These are phyloP conservation scores for Urochloa ruziziensis DNA, from an alignment of 176 grass and related monocot species.

Conservation along the genomic window DNA sequence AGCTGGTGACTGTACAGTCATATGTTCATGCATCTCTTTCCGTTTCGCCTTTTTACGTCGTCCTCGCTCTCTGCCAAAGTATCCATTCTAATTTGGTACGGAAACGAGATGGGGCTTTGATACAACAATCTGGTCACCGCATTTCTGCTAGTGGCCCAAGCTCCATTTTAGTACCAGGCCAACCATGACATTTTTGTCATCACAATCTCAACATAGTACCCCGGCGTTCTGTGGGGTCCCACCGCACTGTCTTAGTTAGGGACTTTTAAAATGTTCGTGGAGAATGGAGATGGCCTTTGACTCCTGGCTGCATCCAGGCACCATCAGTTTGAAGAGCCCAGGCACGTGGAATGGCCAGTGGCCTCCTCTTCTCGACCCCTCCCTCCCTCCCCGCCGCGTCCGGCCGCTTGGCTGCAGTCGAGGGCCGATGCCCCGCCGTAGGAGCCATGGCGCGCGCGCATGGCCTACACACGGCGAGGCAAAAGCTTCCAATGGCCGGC, in stretches of 20 bases:
- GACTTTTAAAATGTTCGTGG: background rate
- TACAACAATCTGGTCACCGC: background rate
- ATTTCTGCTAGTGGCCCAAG: background rate
- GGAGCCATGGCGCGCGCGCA: background rate
- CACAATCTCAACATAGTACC: background rate
- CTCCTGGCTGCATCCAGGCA: conserved; percentile 18
- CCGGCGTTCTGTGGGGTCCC: background rate
- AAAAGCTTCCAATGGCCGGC: conserved; percentile 38
- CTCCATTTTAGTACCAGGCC: background rate
- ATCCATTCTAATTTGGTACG: background rate
- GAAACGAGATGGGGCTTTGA: background rate
- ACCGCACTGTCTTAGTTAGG: background rate
- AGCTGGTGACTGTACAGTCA: background rate
- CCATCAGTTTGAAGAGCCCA: background rate
- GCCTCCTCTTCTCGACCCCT: too few species aligned
- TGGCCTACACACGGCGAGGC: background rate
- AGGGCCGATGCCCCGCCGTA: background rate
- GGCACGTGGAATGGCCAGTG: too few species aligned
- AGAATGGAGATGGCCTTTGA: background rate
- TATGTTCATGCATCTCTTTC: background rate
- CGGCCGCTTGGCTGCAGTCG: background rate
- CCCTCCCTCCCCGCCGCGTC: background rate
- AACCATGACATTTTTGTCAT: background rate
- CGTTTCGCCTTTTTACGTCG: background rate
- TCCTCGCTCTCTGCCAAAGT: background rate